phyloP scores from a whole-genome alignment of 1,284 basidiomycete genomes.

The Rhodotorula sp. region DNA sequence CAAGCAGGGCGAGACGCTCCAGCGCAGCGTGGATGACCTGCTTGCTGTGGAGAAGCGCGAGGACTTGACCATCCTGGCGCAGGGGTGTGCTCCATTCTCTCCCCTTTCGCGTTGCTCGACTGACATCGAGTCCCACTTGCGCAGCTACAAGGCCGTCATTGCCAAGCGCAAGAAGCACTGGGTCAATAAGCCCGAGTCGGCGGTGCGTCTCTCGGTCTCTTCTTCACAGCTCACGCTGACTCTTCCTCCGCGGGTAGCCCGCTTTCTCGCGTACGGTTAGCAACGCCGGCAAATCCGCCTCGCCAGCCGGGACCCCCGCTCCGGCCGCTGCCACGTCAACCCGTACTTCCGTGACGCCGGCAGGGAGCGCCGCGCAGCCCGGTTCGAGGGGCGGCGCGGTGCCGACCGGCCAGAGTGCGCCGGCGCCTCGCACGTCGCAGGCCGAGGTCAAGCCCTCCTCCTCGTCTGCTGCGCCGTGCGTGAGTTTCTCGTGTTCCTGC shows the following conservation, averaged over 20 bases:
- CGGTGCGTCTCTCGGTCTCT: background rate
- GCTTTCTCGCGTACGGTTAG: background rate
- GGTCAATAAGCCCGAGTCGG: conserved; percentile 22
- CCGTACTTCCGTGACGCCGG: background rate
- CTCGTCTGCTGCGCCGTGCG: background rate
- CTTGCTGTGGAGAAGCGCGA: conserved; percentile 66
- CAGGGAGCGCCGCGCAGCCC: no score
- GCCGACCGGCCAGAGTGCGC: background rate
- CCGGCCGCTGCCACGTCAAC: background rate
- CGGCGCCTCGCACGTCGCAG: background rate
- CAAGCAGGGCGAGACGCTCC: conserved; percentile 59
- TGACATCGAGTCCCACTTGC: background rate
- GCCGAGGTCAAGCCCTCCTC: background rate
- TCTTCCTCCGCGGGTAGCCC: background rate
- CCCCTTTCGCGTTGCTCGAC: background rate
- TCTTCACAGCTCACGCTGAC: no score
- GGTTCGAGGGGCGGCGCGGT: background rate
- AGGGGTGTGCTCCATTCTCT: conserved; percentile 58
- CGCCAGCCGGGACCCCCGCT: background rate
- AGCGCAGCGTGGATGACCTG: conserved; percentile 67
- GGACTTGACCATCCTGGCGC: conserved; percentile 71
- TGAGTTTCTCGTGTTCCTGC: background rate
- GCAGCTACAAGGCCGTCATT: conserved; percentile 44
- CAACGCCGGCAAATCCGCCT: background rate
- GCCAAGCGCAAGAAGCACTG: conserved; percentile 40